These are phyloP conservation scores for Ballota nigra DNA, from an alignment of 257 asterid genomes.

Conservation along the genomic window DNA sequence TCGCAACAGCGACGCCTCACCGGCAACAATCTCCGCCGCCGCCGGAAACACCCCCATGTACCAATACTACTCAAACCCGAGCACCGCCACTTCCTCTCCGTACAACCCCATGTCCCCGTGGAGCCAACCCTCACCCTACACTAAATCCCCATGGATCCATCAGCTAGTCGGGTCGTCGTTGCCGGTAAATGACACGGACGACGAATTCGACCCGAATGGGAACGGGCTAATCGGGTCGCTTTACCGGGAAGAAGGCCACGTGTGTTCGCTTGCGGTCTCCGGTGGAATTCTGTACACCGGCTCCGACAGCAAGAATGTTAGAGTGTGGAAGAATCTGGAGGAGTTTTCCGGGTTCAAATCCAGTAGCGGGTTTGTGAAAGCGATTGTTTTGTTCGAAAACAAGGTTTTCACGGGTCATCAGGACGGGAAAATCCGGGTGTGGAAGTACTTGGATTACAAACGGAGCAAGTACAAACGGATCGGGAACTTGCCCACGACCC, in stretches of 20 bases:
- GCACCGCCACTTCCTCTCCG: constrained; percentile 53
- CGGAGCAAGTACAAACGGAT: constrained; percentile 44
- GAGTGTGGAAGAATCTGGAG: constrained; percentile 74
- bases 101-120: constrained; percentile 63
- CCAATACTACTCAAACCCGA: constrained; percentile 39
- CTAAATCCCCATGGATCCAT: constrained; percentile 76
- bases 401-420: constrained; percentile 83
- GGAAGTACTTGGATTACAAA: constrained; percentile 46
- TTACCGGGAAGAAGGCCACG: constrained; percentile 67
- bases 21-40: constrained; percentile 15
- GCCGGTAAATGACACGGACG: constrained; percentile 7
- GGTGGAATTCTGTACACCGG: constrained; percentile 73
- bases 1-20: constrained; percentile 43
- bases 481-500: constrained; percentile 73
- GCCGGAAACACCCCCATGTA: constrained; percentile 10
- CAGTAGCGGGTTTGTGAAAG: constrained; percentile 76
- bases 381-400: constrained; percentile 52
- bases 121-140: constrained; percentile 67
- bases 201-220: not conserved
- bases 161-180: constrained; percentile 25
- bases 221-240: constrained; percentile 59
- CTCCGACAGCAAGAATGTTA: constrained; percentile 70
- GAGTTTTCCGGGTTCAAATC: constrained; percentile 79
- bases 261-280: constrained; percentile 65
- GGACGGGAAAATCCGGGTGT: constrained; percentile 80